A percentile compares a stretch with the other conserved stretches of the same genome.
Conservation (phyloP, 306 rosid species). For the Lathyrus sativus region DNA sequence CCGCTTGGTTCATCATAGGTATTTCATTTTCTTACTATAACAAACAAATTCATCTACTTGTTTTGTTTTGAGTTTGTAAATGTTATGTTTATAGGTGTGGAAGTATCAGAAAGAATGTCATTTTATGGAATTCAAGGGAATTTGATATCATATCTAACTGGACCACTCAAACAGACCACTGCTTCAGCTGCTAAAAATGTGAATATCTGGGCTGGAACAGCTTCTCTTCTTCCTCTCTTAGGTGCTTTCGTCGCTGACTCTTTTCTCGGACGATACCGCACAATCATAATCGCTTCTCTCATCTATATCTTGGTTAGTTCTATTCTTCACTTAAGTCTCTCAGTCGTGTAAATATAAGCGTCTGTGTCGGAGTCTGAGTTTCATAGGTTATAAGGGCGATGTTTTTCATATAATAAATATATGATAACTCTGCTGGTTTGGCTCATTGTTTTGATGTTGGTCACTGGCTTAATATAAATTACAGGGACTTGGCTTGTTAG, state of each 20-base stretch:
- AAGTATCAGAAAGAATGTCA: slow-evolving; percentile 54
- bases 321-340: not conserved
- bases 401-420: too few species aligned
- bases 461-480: slow-evolving; percentile 2
- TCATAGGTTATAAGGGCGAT: too few species aligned
- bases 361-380: too few species aligned
- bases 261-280: slow-evolving; percentile 57
- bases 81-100: slow-evolving; percentile 39
- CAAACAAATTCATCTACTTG: too few species aligned
- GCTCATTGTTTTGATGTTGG: slow-evolving; percentile 3
- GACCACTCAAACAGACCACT: slow-evolving; percentile 53
- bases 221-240: slow-evolving; percentile 49
- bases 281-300: slow-evolving; percentile 49
- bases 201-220: slow-evolving; percentile 56
- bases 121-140: slow-evolving; percentile 52
- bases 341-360: too few species aligned
- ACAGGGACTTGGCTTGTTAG: slow-evolving; percentile 66
- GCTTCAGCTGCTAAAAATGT: slow-evolving; percentile 58
- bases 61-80: too few species aligned
- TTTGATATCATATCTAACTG: slow-evolving; percentile 54
- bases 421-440: too few species aligned
- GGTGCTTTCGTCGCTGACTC: slow-evolving; percentile 64
- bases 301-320: slow-evolving; percentile 49
- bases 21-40: not conserved
- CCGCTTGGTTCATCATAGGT: slow-evolving; percentile 48